These are phyloP conservation scores for Coleophoma crateriformis DNA, from an alignment of 2,329 filamentous ascomycete genomes.

Conservation along the genomic window DNA sequence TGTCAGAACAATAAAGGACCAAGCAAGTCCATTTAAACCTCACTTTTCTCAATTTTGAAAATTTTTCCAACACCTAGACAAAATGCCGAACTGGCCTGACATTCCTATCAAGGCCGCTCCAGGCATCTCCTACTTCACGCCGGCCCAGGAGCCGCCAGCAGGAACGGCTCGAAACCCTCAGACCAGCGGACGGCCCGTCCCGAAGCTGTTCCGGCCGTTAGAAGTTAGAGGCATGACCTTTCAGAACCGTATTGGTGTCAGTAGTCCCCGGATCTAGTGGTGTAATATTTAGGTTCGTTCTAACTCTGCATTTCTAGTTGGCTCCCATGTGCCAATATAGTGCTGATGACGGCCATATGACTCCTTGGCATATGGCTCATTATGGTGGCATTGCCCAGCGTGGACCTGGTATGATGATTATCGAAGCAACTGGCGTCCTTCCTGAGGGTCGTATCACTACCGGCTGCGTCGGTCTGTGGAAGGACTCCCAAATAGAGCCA, in stretches of 20 bases:
- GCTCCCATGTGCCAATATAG: constrained; percentile 59
- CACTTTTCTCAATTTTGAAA: too few species aligned
- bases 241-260: constrained; percentile 50
- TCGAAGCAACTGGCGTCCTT: constrained; percentile 26
- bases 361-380: constrained; percentile 8
- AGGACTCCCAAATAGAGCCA: constrained; percentile 27
- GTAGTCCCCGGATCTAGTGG: not conserved
- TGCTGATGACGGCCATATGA: constrained; percentile 22
- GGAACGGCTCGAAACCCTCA: constrained; percentile 3
- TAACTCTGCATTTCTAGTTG: not conserved
- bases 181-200: constrained; percentile 28
- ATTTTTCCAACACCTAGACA: too few species aligned
- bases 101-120: too few species aligned
- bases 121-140: constrained; percentile 14
- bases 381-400: constrained; percentile 8
- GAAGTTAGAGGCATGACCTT: constrained; percentile 46
- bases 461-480: constrained; percentile 27
- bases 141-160: constrained; percentile 7
- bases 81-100: too few species aligned
- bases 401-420: constrained; percentile 26
- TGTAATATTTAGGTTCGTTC: not conserved
- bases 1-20: too few species aligned
- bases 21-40: too few species aligned
- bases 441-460: constrained; percentile 30
- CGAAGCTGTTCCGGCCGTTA: constrained; percentile 52